Evolutionary conservation across 2,329 filamentous ascomycete species (phyloP).

Genomic region (Verticillium isaacii): DNA sequence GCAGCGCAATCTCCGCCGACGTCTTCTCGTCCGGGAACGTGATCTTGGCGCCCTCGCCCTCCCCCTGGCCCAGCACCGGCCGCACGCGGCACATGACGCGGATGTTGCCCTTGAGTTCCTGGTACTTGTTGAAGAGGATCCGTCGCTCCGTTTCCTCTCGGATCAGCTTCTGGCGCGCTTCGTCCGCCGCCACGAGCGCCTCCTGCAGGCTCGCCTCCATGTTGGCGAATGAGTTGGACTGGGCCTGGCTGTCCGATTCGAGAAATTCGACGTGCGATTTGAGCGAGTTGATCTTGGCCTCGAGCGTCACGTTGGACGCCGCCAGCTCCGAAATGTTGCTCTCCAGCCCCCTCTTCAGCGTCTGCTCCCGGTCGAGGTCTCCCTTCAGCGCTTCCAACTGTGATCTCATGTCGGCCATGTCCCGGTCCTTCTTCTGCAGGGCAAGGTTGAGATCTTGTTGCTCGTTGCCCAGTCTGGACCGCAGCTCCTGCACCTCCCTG

Average conservation of each 20-base stretch:
- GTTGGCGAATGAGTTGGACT: conserved; percentile 78
- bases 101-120: conserved; percentile 97
- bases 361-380: conserved; percentile 59
- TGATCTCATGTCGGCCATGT: conserved; percentile 43
- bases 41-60: conserved; percentile 68
- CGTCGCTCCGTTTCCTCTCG: conserved; percentile 87
- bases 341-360: conserved; percentile 49
- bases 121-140: conserved; percentile 94
- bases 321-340: conserved; percentile 54
- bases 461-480: conserved; percentile 44
- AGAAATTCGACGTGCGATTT: conserved; percentile 83
- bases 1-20: conserved; percentile 78
- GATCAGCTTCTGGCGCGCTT: conserved; percentile 75
- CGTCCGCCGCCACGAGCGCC: conserved; percentile 63
- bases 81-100: conserved; percentile 96
- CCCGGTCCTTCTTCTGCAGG: conserved; percentile 48
- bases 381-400: conserved; percentile 40
- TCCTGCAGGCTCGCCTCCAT: conserved; percentile 79
- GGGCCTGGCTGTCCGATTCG: conserved; percentile 83
- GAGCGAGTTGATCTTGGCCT: conserved; percentile 70
- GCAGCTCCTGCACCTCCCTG: conserved; percentile 63
- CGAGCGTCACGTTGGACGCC: conserved; percentile 60
- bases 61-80: conserved; percentile 56
- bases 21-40: conserved; percentile 79
- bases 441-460: conserved; percentile 44